These are phyloP conservation scores for Auricularia auricula-judae DNA, from an alignment of 768 basidiomycete genomes.

Conservation along the genomic window DNA sequence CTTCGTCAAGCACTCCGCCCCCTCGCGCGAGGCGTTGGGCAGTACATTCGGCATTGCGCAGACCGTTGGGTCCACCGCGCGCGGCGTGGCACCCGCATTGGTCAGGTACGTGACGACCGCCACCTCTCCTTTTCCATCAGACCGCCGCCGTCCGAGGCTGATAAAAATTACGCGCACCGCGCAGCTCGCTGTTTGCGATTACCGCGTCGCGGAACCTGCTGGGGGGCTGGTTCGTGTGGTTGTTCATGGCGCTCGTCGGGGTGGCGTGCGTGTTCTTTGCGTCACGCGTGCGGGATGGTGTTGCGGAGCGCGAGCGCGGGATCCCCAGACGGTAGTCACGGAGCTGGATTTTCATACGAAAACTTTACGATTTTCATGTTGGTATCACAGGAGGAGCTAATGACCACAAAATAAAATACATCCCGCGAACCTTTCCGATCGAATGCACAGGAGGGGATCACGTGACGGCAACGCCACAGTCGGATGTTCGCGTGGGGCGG, in stretches of 20 bases:
- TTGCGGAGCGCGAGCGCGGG: background rate
- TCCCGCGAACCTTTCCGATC: too few relatives aligned
- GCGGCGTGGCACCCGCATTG: background rate
- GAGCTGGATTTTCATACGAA: background rate
- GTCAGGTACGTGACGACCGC: background rate
- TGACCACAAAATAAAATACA: too few relatives aligned
- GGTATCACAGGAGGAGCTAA: too few relatives aligned
- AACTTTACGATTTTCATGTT: too few relatives aligned
- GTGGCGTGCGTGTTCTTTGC: background rate
- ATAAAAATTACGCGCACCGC: background rate
- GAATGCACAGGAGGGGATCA: too few relatives aligned
- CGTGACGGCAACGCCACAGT: too few relatives aligned
- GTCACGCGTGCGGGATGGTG: background rate
- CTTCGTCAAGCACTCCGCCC: background rate
- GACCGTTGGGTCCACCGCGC: background rate
- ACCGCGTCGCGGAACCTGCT: background rate
- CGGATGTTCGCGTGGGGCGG: too few relatives aligned
- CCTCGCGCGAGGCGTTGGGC: background rate
- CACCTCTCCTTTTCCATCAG: background rate
- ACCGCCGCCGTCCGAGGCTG: background rate
- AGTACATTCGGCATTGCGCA: background rate
- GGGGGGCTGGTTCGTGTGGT: background rate
- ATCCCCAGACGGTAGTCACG: background rate
- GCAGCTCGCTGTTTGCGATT: background rate
- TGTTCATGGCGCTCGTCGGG: background rate